A percentile compares a stretch with the other conserved stretches of the same genome.
Conservation (phyloP, 2,329 filamentous ascomycete genomes). For the Boeremia exigua region DNA sequence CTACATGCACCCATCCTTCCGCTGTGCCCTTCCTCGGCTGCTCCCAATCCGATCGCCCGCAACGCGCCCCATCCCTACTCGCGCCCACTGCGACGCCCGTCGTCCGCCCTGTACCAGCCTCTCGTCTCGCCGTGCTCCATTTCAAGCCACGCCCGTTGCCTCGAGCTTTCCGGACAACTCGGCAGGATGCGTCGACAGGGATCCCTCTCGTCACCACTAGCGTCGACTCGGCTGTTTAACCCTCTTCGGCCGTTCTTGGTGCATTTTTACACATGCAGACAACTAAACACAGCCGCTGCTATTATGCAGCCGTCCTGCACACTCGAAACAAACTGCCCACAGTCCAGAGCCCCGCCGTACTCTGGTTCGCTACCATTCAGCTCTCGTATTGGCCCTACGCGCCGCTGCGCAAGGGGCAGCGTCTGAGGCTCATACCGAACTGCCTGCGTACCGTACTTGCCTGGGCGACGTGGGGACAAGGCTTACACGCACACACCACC, state of each 20-base stretch:
- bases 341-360: conserved; percentile 7
- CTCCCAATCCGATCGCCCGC: background rate
- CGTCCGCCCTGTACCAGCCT: conserved; percentile 8
- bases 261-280: conserved; percentile 27
- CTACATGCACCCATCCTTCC: background rate
- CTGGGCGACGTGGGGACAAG: conserved; percentile 13
- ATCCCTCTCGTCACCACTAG: conserved; percentile 21
- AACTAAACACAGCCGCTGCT: conserved; percentile 26
- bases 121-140: conserved; percentile 9
- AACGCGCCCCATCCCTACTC: background rate
- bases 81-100: background rate
- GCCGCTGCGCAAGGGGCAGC: background rate
- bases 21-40: background rate
- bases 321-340: background rate
- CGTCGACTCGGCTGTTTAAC: conserved; percentile 36
- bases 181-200: conserved; percentile 35
- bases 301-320: conserved; percentile 18
- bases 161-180: conserved; percentile 31
- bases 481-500: conserved; percentile 18
- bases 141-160: conserved; percentile 10
- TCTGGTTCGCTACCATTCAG: background rate
- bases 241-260: conserved; percentile 23
- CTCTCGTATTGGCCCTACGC: background rate
- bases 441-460: background rate
- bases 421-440: background rate